These are phyloP conservation scores for Geranium incanum DNA, from an alignment of 441 rosid species.

Conservation along the genomic window DNA sequence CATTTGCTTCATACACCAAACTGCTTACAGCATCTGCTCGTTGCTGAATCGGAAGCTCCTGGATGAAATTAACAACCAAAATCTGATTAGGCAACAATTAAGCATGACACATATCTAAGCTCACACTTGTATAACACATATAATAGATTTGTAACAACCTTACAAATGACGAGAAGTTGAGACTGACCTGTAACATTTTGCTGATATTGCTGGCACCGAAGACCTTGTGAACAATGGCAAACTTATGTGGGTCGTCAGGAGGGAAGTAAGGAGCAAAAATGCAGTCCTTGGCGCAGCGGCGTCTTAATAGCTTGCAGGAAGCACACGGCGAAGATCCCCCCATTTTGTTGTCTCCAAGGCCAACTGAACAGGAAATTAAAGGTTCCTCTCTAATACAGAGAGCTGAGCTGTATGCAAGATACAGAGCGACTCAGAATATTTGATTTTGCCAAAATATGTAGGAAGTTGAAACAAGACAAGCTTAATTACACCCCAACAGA, in stretches of 20 bases:
- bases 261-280: slow-evolving; percentile 93
- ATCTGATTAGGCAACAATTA: not conserved
- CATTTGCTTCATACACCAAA: slow-evolving; percentile 81
- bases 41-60: slow-evolving; percentile 78
- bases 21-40: slow-evolving; percentile 91
- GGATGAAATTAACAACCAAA: slow-evolving; percentile 2
- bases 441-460: not conserved
- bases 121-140: no score
- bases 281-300: slow-evolving; percentile 85
- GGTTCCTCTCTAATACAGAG: slow-evolving; percentile 10
- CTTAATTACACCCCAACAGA: slow-evolving; percentile 30
- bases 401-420: slow-evolving; percentile 5
- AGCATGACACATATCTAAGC: no score
- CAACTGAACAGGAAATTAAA: not conserved
- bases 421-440: not conserved
- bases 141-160: no score
- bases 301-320: slow-evolving; percentile 74
- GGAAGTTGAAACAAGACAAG: slow-evolving; percentile 11
- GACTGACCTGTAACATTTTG: slow-evolving; percentile 80
- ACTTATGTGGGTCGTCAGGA: slow-evolving; percentile 79
- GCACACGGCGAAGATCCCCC: slow-evolving; percentile 85
- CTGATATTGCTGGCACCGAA: slow-evolving; percentile 91
- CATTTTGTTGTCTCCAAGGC: slow-evolving; percentile 21
- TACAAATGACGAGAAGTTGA: not conserved
- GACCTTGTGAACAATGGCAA: slow-evolving; percentile 86